phyloP scores from a whole-genome alignment of 1,284 basidiomycete genomes.

The Pulchroboletus neoregius region DNA sequence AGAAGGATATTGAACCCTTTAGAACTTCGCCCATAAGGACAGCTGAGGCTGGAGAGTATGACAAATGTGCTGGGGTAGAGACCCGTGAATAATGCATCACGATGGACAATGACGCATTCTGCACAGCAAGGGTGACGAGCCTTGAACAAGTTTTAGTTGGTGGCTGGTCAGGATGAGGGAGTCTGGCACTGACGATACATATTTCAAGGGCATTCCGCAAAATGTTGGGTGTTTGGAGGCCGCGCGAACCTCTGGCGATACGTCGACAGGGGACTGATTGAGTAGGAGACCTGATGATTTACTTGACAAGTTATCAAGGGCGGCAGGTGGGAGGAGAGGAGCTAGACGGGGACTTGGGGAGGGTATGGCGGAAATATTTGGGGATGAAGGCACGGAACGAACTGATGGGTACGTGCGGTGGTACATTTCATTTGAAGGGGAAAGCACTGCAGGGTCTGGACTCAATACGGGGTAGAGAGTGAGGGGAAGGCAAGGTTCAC shows the following conservation, averaged over 20 bases:
- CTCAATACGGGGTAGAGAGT: too few species aligned
- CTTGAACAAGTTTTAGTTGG: conserved; percentile 38
- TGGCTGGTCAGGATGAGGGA: background rate
- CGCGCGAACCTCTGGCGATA: conserved; percentile 22
- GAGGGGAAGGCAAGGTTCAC: too few species aligned
- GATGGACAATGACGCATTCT: conserved; percentile 93
- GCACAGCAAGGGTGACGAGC: conserved; percentile 88
- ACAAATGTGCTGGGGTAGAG: conserved; percentile 65
- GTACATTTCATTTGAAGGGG: conserved; percentile 38
- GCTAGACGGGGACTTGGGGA: conserved; percentile 35
- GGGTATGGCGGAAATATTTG: conserved; percentile 21
- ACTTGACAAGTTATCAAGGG: conserved; percentile 29
- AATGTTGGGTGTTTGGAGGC: conserved; percentile 37
- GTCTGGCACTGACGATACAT: conserved; percentile 50
- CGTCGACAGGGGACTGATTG: conserved; percentile 33
- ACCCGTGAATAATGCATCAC: conserved; percentile 97
- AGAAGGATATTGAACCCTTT: conserved; percentile 87
- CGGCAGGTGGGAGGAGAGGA: conserved; percentile 36
- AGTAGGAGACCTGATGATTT: conserved; percentile 33
- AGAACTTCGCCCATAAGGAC: conserved; percentile 92
- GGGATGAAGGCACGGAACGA: conserved; percentile 38
- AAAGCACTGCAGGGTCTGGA: conserved; percentile 27
- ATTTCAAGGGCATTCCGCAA: conserved; percentile 59
- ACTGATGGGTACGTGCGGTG: conserved; percentile 41
- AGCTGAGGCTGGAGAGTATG: conserved; percentile 91